These are phyloP conservation scores for Trichoderma endophyticum DNA, from an alignment of 2,329 filamentous ascomycete species.

Conservation along the genomic window DNA sequence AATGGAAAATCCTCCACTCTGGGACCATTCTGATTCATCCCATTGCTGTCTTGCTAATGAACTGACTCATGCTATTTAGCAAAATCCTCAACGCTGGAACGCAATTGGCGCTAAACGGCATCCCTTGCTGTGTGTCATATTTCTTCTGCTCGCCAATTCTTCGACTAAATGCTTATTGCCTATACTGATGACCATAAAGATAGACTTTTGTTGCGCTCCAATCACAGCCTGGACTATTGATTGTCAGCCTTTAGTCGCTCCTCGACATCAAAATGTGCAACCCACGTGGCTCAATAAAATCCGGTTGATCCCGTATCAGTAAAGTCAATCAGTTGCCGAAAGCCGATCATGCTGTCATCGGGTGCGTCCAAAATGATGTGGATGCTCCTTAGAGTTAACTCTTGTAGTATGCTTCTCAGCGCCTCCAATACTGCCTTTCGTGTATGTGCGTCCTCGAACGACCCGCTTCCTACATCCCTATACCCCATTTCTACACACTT, in stretches of 20 bases:
- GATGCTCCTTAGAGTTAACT: not conserved
- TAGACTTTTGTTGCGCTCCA: too few relatives aligned
- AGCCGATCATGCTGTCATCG: not conserved
- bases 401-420: not conserved
- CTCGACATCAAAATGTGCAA: not conserved
- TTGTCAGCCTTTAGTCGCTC: too few relatives aligned
- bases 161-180: not conserved
- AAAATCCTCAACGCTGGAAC: not conserved
- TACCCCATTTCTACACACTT: not conserved
- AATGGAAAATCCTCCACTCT: not conserved
- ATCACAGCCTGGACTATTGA: too few relatives aligned
- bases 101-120: too few relatives aligned
- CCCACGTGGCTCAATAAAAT: not conserved
- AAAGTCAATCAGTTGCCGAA: not conserved
- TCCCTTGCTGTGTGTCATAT: not conserved
- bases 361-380: not conserved
- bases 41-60: not conserved
- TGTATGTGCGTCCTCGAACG: not conserved
- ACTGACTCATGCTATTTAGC: not conserved
- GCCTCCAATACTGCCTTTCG: not conserved
- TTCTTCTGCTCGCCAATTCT: not conserved
- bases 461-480: not conserved
- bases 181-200: too few relatives aligned
- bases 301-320: not conserved
- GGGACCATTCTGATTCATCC: not conserved